phyloP scores from a whole-genome alignment of 176 grass and related monocot genomes.

The Eleusine indica region DNA sequence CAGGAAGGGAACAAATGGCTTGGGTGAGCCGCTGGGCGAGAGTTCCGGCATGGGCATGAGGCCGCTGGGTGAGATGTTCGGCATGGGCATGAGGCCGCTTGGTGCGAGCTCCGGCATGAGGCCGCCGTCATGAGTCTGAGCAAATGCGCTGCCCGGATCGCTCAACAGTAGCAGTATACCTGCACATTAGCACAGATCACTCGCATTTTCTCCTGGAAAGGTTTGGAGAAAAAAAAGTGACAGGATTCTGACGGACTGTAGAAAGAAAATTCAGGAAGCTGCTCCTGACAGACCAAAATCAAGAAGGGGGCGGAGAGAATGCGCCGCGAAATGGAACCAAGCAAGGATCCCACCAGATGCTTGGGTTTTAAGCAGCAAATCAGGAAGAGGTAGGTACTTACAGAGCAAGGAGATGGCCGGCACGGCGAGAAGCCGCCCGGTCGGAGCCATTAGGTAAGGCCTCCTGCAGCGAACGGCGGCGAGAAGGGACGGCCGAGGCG shows the following conservation, averaged over 20 bases:
- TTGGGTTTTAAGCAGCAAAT: slow-evolving; percentile 3
- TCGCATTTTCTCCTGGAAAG: neutral
- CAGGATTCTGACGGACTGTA: neutral
- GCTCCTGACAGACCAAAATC: slow-evolving; percentile 22
- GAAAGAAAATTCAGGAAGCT: neutral
- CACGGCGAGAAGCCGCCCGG: slow-evolving; percentile 38
- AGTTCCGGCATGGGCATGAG: slow-evolving; percentile 67
- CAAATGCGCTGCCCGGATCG: slow-evolving; percentile 44
- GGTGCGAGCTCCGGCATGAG: slow-evolving; percentile 41
- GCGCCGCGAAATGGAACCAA: neutral
- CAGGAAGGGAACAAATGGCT: slow-evolving; percentile 69
- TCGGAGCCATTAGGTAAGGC: slow-evolving; percentile 26
- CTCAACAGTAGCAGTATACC: slow-evolving; percentile 42
- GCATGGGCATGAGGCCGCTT: slow-evolving; percentile 30
- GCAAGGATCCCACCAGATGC: neutral
- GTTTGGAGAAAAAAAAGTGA: neutral
- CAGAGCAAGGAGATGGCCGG: slow-evolving; percentile 47
- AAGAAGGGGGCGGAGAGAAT: neutral
- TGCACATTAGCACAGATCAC: slow-evolving; percentile 52
- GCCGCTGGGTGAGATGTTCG: slow-evolving; percentile 37
- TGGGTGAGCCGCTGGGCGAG: slow-evolving; percentile 72
- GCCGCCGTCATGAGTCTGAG: slow-evolving; percentile 33
- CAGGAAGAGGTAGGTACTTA: slow-evolving; percentile 28
- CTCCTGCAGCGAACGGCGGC: neutral
- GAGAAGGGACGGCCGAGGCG: neutral